Percentiles rank a stretch among this genome's conserved stretches.
phyloP scores from a whole-genome alignment of 169 alveolate genomes.

The Plasmodium malariae region DNA sequence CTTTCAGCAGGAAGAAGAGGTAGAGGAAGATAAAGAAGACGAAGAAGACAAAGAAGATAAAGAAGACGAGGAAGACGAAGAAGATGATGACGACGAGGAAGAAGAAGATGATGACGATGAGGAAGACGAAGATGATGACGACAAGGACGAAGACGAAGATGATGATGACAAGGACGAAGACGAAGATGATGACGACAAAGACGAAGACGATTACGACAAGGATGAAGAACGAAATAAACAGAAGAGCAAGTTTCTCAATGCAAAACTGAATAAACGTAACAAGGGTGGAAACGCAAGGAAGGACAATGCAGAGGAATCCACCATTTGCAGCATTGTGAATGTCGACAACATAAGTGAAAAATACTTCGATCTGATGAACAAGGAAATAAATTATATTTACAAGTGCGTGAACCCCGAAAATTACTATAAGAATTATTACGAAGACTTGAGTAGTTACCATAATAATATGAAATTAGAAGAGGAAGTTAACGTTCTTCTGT shows the following conservation, averaged over 20 bases:
- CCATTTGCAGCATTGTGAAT: neutral
- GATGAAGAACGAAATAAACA: neutral
- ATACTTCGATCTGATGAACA: constrained; percentile 22
- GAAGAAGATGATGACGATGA: neutral
- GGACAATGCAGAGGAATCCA: no score
- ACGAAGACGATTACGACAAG: neutral
- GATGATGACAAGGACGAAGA: neutral
- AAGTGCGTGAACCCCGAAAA: constrained; percentile 33
- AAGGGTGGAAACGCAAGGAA: no score
- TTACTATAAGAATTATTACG: constrained; percentile 31
- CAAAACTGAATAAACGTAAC: no score
- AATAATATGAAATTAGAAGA: constrained; percentile 12
- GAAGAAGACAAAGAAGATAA: neutral
- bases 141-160: neutral
- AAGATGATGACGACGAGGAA: neutral
- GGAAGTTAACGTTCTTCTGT: neutral
- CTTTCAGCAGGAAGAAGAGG: neutral
- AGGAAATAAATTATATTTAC: constrained; percentile 48
- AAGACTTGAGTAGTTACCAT: neutral
- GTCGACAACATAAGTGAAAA: constrained; percentile 25
- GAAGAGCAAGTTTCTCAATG: no score
- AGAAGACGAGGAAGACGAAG: neutral
- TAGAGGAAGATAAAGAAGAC: neutral
- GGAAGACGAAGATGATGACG: neutral
- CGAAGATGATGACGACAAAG: neutral